Base-by-base conservation (phyloP, 495 filamentous ascomycete genomes). In the Hyaloscypha hepaticicola region DNA sequence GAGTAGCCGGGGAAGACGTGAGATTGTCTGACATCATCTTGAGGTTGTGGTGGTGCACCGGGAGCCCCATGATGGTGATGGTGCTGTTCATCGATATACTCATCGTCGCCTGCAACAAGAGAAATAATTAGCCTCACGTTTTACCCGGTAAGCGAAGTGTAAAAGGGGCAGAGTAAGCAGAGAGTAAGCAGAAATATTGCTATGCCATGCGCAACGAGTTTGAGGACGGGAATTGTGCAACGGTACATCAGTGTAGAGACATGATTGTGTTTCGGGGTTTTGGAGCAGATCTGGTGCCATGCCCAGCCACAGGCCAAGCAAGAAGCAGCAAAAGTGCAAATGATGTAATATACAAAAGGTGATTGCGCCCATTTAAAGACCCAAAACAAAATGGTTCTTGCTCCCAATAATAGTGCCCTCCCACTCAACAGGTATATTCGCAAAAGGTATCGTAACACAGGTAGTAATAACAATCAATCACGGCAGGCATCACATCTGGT, bases 1-100 rank as follows among this genome's bases (percentile, higher is more conserved):
- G 88, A 83, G 67, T 92, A 90, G 34, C 85, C 86, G 50, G 87
- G 83, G 77, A 97, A 97, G 65, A 91, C 85, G 60, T 96, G 91
- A 29, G 87, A 78, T 38, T 87, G 85, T 55, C 92, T 89, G 41
- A 92, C 80, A 63, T 93, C 88, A 65, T 81, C 71, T 63, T 77
- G 71, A 69, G 74, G 56, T 11, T 50, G 21, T 14, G 55, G 50
- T 22, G 60, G 57, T 29, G 52, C 64, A 25, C 28, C 34, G 66
- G 82, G 70, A 70, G 78, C 73, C 73, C 78, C 80, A 65, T 89
- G 88, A 66, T 89, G 87, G 67, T 90, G 87, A 60, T 86, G 83
- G 65, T 84, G 83, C 66, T 83, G 78, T 53, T 78, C 79, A 69
- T 85, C 82, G 64, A 76, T 74, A 72, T 88, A 86, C 19, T 77